Evolutionary conservation across 1,284 basidiomycete species (phyloP), one percentile per base, ranked within the genome.

Genomic region (Butyriboletus appendiculatus): DNA sequence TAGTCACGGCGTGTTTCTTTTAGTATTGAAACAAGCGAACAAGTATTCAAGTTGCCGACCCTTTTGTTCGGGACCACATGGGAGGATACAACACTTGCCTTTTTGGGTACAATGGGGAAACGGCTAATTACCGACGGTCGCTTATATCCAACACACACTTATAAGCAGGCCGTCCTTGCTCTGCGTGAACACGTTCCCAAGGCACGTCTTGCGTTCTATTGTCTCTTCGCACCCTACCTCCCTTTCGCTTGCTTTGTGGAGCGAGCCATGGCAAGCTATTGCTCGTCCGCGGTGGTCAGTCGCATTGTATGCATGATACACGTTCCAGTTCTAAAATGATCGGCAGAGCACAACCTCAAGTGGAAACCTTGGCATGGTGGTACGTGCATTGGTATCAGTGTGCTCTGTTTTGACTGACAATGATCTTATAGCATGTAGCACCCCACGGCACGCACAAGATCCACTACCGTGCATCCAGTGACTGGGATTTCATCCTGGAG

Each of bases 401-500:
- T 9, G 20, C 16, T 33, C 22, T 26, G 10, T 44, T 15, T 26
- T 11, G 18, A n/a, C 46, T 68, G 35, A 57, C 16, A 38, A 11
- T 26, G 15, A 43, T 46, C 28, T 26, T 35, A 4, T 33, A 68
- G 66, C 45, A 45, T 34, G 42, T 3, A 2, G 51, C 45, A 18
- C 41, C 59, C 0, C 43, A 62, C 38, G 83, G 84, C 39, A 77
- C 76, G 1, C 77, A 80, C 53, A 84, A 81, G 71, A 72, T 86
- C 43, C 81, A 81, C 67, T 86, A 85, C 56, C 72, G 75, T 15
- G 69, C 74, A 24, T 71, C 76, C 28, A 73, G 78, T 18, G 76
- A 81, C 55, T 87, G 84, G 80, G 88, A 90, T 64, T 86, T 82
- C 62, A 69, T 79, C 51, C 69, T 85, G 52, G 81, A 86, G 59